Evolutionary conservation across 768 basidiomycete species (phyloP), one percentile per base, ranked within the genome.

Genomic region (Russula compacta): DNA sequence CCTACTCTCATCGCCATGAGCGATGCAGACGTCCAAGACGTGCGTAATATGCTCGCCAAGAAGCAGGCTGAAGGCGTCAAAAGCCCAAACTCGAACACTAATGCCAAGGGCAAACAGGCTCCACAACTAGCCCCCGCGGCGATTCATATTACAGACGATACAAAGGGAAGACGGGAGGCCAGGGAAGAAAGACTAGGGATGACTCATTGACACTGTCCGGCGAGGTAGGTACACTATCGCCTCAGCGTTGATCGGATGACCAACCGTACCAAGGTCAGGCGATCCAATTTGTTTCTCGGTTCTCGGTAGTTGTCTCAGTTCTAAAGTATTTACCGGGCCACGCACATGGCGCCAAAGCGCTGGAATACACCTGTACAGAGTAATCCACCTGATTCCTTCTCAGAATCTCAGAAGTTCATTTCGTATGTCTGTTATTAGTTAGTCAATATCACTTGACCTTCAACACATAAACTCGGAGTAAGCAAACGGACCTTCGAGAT

Each of bases 1-100:
- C 89, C 90, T 6, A 89, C 89, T 1, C 78, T 87, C 58, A 87
- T 92, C 64, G 81, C 79, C 33, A 83, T 92, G 82, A 82, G 77
- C 62, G 89, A 91, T 71, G 71, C 77, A 21, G 90, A 92, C 70
- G 85, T 92, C 33, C 86, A 91, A 74, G 88, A 89, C 63, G 76
- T 91, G 44, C 83, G 88, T 44, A 82, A 85, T 52, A 71, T 85
- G 68, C 75, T 79, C 19, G 67, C 82, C 42, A 68, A 66, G 42
- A 69, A 68, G 59, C 73, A 71, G 62, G 60, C 65, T 10, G 68
- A 67, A 10, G 64, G 63, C 6, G 56, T 63, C 29, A 32, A 48
- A 39, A 46, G 49, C 46, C 46, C 47, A 21, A 60, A 40, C 10
- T 33, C 35, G 21, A 60, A 57, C 17, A 33, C 56, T 39, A 60